Evolutionary conservation across 345 rosid species (phyloP).

Genomic region (Arabis alpina): DNA sequence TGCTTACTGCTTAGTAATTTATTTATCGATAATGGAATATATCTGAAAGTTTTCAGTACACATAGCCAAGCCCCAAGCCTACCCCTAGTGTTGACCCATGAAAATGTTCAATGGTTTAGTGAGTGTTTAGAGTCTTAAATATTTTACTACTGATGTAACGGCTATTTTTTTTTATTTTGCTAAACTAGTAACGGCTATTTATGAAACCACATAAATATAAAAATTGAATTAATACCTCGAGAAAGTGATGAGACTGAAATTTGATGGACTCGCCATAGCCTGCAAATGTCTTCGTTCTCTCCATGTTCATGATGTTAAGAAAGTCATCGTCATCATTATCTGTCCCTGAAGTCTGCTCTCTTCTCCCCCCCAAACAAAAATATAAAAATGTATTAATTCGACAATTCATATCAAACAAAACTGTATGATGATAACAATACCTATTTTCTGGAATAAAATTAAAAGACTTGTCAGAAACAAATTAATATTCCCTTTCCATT

Average conservation of each 20-base stretch:
- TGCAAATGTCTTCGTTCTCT: conserved; percentile 45
- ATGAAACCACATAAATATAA: not conserved
- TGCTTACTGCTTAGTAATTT: too few species aligned
- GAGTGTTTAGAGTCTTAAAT: conserved; percentile 27
- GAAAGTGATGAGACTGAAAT: conserved; percentile 43
- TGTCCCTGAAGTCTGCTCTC: conserved; percentile 44
- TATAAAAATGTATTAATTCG: conserved; percentile 11
- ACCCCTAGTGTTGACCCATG: conserved; percentile 32
- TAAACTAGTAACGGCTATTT: conserved; percentile 26
- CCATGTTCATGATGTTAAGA: conserved; percentile 44
- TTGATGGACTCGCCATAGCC: conserved; percentile 43
- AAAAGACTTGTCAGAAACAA: conserved; percentile 45
- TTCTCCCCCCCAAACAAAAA: conserved; percentile 26
- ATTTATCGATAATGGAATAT: not conserved
- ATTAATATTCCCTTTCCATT: conserved; percentile 40
- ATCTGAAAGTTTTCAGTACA: not conserved
- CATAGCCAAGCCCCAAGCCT: conserved; percentile 17
- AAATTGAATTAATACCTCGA: conserved; percentile 36
- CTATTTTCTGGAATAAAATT: conserved; percentile 38
- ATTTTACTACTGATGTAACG: conserved; percentile 27
- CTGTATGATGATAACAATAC: conserved; percentile 43
- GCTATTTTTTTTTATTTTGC: conserved; percentile 1
- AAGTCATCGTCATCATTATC: conserved; percentile 49
- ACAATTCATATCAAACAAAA: conserved; percentile 44
- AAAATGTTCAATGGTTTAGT: conserved; percentile 35